Conservation (phyloP, 208 protist species). For the Trypanosomatidae sp. region DNA sequence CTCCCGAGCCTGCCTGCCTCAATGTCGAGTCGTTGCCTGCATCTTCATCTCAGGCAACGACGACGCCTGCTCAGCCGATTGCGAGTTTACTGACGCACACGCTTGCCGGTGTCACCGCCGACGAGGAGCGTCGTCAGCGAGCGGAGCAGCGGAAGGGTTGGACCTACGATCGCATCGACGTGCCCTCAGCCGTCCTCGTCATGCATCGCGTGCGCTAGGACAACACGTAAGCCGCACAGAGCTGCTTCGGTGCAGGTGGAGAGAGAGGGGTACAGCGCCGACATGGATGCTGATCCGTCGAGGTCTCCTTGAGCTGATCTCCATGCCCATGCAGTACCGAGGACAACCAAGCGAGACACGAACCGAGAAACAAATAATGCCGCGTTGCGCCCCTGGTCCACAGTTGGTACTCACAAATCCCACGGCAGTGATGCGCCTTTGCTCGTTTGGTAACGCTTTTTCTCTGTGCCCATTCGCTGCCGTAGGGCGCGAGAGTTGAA, state of each 20-base stretch:
- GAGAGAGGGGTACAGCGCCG: not conserved
- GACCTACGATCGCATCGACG: conserved; percentile 48
- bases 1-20: not conserved
- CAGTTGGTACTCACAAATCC: not conserved
- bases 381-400: not conserved
- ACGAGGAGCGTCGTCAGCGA: conserved; percentile 44
- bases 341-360: not conserved
- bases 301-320: not conserved
- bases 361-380: not conserved
- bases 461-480: no score
- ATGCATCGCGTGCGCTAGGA: conserved; percentile 24
- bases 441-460: no score
- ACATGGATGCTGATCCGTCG: not conserved
- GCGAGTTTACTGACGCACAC: conserved; percentile 72
- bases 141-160: conserved; percentile 33
- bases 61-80: conserved; percentile 8
- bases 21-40: not conserved
- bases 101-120: conserved; percentile 53
- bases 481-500: not conserved
- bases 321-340: not conserved
- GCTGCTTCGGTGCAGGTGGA: not conserved
- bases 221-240: not conserved
- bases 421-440: no score
- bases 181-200: conserved; percentile 33
- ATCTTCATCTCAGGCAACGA: not conserved